Conservation (phyloP, 2,329 filamentous ascomycete genomes). For the Mycosphaerella sp. region DNA sequence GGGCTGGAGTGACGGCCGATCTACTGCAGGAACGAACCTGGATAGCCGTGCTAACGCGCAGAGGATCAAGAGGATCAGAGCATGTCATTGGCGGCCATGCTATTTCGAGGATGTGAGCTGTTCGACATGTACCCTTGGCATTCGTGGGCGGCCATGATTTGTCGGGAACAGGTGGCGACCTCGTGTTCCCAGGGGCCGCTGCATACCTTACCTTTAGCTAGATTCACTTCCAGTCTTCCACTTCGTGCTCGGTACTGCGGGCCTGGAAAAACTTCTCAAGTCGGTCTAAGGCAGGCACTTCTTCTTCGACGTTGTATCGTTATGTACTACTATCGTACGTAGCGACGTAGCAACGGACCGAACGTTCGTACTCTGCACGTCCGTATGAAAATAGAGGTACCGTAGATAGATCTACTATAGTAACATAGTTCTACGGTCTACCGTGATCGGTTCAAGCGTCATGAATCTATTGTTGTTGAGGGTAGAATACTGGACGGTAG, state of each 20-base stretch:
- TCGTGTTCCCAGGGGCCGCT: background rate
- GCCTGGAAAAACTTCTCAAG: background rate
- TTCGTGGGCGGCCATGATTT: background rate
- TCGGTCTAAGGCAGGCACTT: background rate
- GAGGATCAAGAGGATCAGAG: background rate
- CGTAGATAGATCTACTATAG: too few species aligned
- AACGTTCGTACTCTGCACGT: background rate
- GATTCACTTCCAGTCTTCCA: too few species aligned
- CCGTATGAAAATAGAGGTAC: background rate
- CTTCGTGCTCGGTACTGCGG: too few species aligned
- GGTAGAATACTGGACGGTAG: too few species aligned
- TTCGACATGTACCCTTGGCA: constrained; percentile 1
- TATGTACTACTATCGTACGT: too few species aligned
- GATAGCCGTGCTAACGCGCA: background rate
- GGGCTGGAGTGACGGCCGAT: background rate
- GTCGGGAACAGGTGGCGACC: constrained; percentile 1
- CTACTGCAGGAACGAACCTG: constrained; percentile 4
- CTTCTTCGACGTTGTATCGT: background rate
- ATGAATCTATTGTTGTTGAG: too few species aligned
- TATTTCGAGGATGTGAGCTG: background rate
- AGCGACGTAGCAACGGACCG: background rate
- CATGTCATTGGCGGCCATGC: constrained; percentile 7
- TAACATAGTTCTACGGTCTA: too few species aligned
- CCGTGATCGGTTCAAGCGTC: background rate
- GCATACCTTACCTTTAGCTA: background rate